Conservation (phyloP, 148 eudicot genomes). For the Nepenthes mirabilis region DNA sequence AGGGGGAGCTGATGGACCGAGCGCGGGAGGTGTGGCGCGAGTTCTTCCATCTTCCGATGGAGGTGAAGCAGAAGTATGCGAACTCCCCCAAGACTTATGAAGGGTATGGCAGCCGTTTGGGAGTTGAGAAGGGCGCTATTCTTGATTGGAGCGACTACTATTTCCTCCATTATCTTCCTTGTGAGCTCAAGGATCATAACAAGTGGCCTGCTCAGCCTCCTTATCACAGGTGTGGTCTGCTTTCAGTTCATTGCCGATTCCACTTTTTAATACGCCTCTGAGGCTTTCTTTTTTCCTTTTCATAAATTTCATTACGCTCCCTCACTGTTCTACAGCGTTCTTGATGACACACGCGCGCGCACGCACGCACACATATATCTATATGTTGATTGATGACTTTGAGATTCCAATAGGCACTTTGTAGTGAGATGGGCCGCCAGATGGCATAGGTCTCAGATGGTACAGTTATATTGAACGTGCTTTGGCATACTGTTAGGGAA, state of each 20-base stretch:
- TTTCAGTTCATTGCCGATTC: too few species aligned
- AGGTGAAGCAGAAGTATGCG: slow-evolving; percentile 50
- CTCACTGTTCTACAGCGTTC: too few species aligned
- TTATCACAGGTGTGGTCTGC: slow-evolving; percentile 34
- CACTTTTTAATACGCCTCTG: neutral
- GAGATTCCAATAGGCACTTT: too few species aligned
- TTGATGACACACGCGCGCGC: too few species aligned
- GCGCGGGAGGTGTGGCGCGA: slow-evolving; percentile 58
- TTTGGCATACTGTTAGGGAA: too few species aligned
- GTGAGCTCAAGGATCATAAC: slow-evolving; percentile 32
- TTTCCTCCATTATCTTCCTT: slow-evolving; percentile 69
- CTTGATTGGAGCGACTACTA: slow-evolving; percentile 98
- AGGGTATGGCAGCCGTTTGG: slow-evolving; percentile 88
- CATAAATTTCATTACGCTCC: too few species aligned
- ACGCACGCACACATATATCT: too few species aligned
- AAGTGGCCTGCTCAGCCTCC: slow-evolving; percentile 73
- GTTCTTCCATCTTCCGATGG: slow-evolving; percentile 83
- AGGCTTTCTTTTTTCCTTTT: neutral
- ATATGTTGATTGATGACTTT: too few species aligned
- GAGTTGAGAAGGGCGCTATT: slow-evolving; percentile 73
- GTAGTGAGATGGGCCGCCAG: too few species aligned
- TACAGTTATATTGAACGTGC: too few species aligned
- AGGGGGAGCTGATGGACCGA: slow-evolving; percentile 47
- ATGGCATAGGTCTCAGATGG: too few species aligned
- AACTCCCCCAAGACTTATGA: slow-evolving; percentile 72